Percentiles rank a stretch among this genome's conserved stretches.
phyloP scores from a whole-genome alignment of 1,284 basidiomycete genomes.

The Ustilago cynodontis region DNA sequence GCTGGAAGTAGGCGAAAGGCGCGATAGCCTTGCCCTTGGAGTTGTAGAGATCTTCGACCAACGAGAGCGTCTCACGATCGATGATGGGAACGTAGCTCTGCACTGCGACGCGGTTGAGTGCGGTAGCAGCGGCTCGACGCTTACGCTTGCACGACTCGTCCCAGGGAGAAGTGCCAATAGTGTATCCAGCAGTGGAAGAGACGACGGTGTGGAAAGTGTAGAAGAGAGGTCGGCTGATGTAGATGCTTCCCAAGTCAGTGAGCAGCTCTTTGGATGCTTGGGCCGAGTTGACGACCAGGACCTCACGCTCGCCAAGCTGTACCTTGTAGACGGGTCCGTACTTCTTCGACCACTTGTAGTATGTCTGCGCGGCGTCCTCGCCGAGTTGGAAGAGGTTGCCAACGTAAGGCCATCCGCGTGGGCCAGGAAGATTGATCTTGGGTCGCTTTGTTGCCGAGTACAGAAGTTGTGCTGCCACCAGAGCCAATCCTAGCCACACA shows the following conservation, averaged over 20 bases:
- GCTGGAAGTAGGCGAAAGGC: constrained; percentile 45
- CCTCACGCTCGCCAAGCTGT: constrained; percentile 42
- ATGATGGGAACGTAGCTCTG: constrained; percentile 53
- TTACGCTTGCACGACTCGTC: constrained; percentile 55
- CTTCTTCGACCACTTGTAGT: constrained; percentile 38
- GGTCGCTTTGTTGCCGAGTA: constrained; percentile 21
- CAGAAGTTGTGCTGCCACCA: constrained; percentile 18
- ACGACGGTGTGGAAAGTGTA: constrained; percentile 54
- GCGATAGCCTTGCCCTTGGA: constrained; percentile 23
- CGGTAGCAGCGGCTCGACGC: constrained; percentile 43
- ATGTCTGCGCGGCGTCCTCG: constrained; percentile 45
- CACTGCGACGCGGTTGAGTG: constrained; percentile 45
- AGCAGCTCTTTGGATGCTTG: constrained; percentile 47
- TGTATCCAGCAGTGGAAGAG: constrained; percentile 46
- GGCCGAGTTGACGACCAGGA: constrained; percentile 46
- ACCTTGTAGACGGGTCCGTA: constrained; percentile 52
- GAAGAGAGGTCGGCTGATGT: constrained; percentile 50
- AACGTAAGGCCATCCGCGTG: constrained; percentile 39
- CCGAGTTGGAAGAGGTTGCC: constrained; percentile 50
- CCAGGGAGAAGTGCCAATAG: constrained; percentile 52
- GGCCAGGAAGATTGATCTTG: constrained; percentile 41
- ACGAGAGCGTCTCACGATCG: constrained; percentile 44
- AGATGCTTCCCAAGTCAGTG: constrained; percentile 47
- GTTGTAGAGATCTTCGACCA: constrained; percentile 43
- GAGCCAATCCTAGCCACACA: constrained; percentile 16